phyloP scores from a whole-genome alignment of 352 stramenopile species.

The Globisporangium heterothallicum region DNA sequence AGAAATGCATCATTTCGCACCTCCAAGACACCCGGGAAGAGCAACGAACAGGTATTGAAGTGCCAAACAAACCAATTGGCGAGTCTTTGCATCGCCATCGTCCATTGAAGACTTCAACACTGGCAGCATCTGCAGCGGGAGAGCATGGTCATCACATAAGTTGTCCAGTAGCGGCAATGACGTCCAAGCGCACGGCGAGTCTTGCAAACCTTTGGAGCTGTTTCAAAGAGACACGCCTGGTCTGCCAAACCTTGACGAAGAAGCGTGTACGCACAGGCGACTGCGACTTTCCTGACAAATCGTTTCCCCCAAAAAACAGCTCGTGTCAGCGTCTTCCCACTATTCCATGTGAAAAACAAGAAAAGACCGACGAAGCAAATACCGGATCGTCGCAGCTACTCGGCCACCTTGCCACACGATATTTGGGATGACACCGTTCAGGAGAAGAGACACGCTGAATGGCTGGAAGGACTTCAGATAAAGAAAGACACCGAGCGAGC shows the following conservation, averaged over 20 bases:
- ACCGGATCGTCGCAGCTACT: slow-evolving; percentile 84
- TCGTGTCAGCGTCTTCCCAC: too few relatives aligned
- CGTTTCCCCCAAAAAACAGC: too few relatives aligned
- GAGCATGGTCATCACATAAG: too few relatives aligned
- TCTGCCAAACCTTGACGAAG: slow-evolving; percentile 73
- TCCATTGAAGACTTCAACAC: slow-evolving; percentile 87
- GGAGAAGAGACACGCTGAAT: slow-evolving; percentile 51
- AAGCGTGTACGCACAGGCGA: slow-evolving; percentile 83
- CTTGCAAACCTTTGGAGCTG: slow-evolving; percentile 51
- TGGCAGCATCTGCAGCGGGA: slow-evolving; percentile 63
- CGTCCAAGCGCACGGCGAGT: neutral
- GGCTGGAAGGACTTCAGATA: slow-evolving; percentile 47
- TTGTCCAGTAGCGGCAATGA: too few relatives aligned
- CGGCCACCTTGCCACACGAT: slow-evolving; percentile 86
- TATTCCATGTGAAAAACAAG: slow-evolving; percentile 1
- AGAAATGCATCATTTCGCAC: slow-evolving; percentile 18
- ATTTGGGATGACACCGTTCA: slow-evolving; percentile 84
- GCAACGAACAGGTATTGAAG: slow-evolving; percentile 86
- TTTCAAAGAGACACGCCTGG: slow-evolving; percentile 77
- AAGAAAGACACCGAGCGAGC: neutral
- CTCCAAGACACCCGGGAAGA: slow-evolving; percentile 65
- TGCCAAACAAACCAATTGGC: slow-evolving; percentile 83
- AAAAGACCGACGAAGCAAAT: slow-evolving; percentile 1
- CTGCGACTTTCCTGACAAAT: slow-evolving; percentile 88
- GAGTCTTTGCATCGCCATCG: slow-evolving; percentile 84